phyloP scores from a whole-genome alignment of 2,329 filamentous ascomycete genomes.

The Trichophyton verrucosum region DNA sequence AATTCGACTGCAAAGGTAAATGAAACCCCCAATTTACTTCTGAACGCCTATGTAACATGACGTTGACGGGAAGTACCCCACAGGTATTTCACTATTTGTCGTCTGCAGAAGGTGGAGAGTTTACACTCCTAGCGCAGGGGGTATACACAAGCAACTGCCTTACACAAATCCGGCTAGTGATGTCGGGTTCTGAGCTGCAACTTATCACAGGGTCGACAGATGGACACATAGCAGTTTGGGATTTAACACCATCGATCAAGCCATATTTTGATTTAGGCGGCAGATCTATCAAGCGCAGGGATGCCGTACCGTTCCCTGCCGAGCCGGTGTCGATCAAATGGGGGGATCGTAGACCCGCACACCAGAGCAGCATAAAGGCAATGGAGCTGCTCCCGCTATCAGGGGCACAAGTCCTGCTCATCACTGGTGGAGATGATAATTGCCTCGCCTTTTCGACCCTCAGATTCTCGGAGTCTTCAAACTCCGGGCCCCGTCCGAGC shows the following conservation, averaged over 20 bases:
- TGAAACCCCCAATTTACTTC: background rate
- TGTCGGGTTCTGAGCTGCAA: constrained; percentile 32
- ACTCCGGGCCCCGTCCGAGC: background rate
- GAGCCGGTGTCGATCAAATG: constrained; percentile 20
- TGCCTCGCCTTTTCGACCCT: constrained; percentile 51
- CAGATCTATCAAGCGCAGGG: constrained; percentile 4
- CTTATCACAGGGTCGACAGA: constrained; percentile 64
- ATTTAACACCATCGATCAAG: constrained; percentile 23
- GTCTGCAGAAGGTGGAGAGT: constrained; percentile 12
- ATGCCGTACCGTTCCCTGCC: background rate
- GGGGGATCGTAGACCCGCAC: constrained; percentile 40
- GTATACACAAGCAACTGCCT: constrained; percentile 63
- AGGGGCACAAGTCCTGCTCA: constrained; percentile 38
- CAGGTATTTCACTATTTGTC: constrained; percentile 37
- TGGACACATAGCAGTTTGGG: constrained; percentile 58
- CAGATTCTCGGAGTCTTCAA: constrained; percentile 13
- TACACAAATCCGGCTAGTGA: constrained; percentile 45
- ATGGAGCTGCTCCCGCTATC: constrained; percentile 26
- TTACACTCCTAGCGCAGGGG: constrained; percentile 40
- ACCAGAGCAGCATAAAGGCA: constrained; percentile 69
- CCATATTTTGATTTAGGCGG: constrained; percentile 19
- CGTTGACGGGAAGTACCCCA: background rate
- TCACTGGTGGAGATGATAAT: constrained; percentile 83
- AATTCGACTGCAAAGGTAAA: constrained; percentile 61
- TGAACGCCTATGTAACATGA: background rate